Percentiles rank a stretch among this genome's conserved stretches.
phyloP scores from a whole-genome alignment of 139 green algal species.

The Zygnema circumcarinatum region DNA sequence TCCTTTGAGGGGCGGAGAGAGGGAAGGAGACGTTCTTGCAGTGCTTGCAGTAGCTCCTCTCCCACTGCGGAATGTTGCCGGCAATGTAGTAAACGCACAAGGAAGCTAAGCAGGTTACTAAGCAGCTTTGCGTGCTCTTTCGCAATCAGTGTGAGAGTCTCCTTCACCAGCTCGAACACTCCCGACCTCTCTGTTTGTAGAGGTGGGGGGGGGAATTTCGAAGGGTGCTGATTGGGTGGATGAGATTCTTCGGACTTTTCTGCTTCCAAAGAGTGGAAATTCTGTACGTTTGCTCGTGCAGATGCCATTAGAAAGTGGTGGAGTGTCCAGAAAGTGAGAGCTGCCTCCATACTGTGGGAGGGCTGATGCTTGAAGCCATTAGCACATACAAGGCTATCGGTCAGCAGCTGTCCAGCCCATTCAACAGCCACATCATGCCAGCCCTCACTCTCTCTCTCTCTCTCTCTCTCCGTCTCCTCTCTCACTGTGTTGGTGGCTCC shows the following conservation, averaged over 20 bases:
- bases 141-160: not conserved
- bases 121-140: slow-evolving; percentile 8
- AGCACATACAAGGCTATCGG: not conserved
- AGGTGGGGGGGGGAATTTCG: not conserved
- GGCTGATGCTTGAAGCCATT: not conserved
- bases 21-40: slow-evolving; percentile 2
- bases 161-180: slow-evolving; percentile 18
- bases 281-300: not conserved
- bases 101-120: not conserved
- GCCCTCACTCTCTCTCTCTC: not conserved
- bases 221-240: not conserved
- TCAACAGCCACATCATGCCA: slow-evolving; percentile 1
- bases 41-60: not conserved
- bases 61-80: not conserved
- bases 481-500: not conserved
- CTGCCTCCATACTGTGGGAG: not conserved
- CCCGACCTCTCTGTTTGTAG: not conserved
- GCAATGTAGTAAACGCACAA: not conserved
- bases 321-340: not conserved
- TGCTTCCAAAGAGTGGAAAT: not conserved
- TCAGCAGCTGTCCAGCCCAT: not conserved
- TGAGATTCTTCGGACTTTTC: not conserved
- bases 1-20: not conserved
- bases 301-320: slow-evolving; percentile 1
- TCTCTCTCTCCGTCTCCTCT: not conserved